Percentiles rank a stretch among this genome's conserved stretches.
phyloP scores from a whole-genome alignment of 1,284 basidiomycete species.

The Marasmius fiardii region DNA sequence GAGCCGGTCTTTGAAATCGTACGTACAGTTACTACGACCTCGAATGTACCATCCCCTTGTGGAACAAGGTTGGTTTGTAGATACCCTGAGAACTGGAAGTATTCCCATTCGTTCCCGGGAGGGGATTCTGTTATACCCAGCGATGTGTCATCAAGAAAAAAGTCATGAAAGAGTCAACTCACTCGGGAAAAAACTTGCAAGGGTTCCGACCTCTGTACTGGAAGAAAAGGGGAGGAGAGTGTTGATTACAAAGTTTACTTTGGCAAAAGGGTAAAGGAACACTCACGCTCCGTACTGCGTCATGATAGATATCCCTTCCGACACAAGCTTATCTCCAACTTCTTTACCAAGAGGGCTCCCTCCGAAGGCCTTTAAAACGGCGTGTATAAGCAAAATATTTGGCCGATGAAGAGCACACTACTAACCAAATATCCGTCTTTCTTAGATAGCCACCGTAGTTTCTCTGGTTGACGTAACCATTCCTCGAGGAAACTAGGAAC shows the following conservation, averaged over 20 bases:
- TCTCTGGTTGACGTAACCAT: conserved; percentile 12
- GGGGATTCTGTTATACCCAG: not conserved
- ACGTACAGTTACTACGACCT: conserved; percentile 18
- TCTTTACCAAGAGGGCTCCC: conserved; percentile 25
- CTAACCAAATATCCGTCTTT: not conserved
- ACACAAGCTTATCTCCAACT: conserved; percentile 22
- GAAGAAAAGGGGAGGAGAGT: not conserved
- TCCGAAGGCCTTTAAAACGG: conserved; percentile 23
- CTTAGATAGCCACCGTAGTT: conserved; percentile 8
- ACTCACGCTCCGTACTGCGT: conserved; percentile 23
- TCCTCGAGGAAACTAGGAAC: conserved; percentile 26
- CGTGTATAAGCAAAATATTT: not conserved
- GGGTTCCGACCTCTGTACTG: not conserved
- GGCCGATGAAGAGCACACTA: not conserved
- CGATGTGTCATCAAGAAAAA: not conserved
- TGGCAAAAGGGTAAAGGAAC: not conserved
- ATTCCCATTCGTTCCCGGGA: conserved; percentile 15
- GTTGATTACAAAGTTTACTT: no score
- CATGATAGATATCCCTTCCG: conserved; percentile 21
- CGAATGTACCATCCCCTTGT: conserved; percentile 15
- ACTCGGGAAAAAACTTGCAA: not conserved
- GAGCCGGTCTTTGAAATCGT: not conserved
- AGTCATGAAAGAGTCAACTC: not conserved
- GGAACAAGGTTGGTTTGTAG: conserved; percentile 11
- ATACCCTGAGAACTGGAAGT: conserved; percentile 30